Conservation (phyloP, 768 basidiomycete genomes). For the Trametes cingulata region DNA sequence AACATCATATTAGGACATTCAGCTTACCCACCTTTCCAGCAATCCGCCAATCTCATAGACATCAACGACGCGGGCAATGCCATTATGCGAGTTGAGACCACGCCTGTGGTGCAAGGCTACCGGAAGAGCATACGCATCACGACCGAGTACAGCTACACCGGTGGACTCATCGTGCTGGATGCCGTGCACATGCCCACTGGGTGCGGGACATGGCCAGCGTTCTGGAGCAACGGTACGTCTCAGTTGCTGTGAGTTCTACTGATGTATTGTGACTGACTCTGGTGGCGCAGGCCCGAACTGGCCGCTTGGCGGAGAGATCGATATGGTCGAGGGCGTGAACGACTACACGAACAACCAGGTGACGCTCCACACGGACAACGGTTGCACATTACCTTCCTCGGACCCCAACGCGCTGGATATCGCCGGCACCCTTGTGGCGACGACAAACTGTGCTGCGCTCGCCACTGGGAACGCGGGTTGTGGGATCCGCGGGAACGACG, state of each 20-base stretch:
- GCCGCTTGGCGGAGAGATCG: conserved; percentile 75
- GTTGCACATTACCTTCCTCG: conserved; percentile 61
- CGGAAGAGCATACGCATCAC: conserved; percentile 81
- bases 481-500: conserved; percentile 63
- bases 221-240: conserved; percentile 40
- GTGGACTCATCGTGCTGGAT: conserved; percentile 78
- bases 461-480: conserved; percentile 81
- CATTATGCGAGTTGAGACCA: conserved; percentile 89
- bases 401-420: conserved; percentile 51
- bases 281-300: conserved; percentile 49
- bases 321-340: conserved; percentile 83
- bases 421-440: conserved; percentile 64
- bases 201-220: conserved; percentile 81
- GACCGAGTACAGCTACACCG: conserved; percentile 57
- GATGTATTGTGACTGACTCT: not conserved
- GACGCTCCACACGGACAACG: conserved; percentile 75
- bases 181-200: conserved; percentile 88
- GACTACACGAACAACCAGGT: conserved; percentile 81
- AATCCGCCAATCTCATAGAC: conserved; percentile 57
- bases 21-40: conserved; percentile 34
- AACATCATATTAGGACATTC: not conserved
- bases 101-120: conserved; percentile 61
- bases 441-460: conserved; percentile 69
- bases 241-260: not conserved
- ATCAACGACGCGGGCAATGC: conserved; percentile 75